Evolutionary conservation across 2,329 filamentous ascomycete species (phyloP).

Genomic region (Bipolaris victoriae): DNA sequence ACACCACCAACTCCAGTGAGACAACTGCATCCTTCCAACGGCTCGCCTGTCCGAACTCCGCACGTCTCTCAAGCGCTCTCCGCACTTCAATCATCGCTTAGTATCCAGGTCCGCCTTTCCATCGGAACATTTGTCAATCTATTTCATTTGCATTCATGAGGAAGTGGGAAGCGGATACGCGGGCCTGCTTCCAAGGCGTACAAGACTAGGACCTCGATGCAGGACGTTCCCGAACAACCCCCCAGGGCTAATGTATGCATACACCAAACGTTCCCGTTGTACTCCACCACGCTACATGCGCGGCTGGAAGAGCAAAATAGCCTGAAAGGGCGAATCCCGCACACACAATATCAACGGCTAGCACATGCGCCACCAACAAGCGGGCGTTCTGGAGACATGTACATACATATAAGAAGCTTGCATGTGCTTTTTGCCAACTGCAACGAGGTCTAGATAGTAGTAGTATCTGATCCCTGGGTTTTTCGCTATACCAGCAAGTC

Average conservation of each 20-base stretch:
- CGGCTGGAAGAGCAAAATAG: conserved; percentile 7
- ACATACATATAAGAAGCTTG: not conserved
- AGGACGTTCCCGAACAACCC: not conserved
- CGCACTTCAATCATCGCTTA: not conserved
- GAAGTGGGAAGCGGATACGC: not conserved
- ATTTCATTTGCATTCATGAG: not conserved
- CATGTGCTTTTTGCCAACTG: not conserved
- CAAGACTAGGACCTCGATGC: not conserved
- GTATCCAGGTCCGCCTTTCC: not conserved
- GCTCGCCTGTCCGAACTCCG: not conserved
- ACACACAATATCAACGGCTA: too few relatives aligned
- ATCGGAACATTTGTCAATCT: not conserved
- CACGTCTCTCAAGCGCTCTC: not conserved
- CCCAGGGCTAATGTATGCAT: not conserved
- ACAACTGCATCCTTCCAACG: not conserved
- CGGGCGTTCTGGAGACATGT: not conserved
- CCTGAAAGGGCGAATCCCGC: conserved; percentile 14
- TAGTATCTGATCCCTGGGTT: too few relatives aligned
- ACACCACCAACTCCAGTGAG: too few relatives aligned
- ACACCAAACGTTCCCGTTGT: not conserved
- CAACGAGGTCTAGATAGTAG: too few relatives aligned
- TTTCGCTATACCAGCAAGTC: not conserved
- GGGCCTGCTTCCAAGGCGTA: conserved; percentile 9
- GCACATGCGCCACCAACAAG: too few relatives aligned
- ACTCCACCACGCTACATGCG: not conserved